These are phyloP conservation scores for Hyparrhenia diplandra DNA, from an alignment of 176 grass and related monocot species.

Conservation along the genomic window DNA sequence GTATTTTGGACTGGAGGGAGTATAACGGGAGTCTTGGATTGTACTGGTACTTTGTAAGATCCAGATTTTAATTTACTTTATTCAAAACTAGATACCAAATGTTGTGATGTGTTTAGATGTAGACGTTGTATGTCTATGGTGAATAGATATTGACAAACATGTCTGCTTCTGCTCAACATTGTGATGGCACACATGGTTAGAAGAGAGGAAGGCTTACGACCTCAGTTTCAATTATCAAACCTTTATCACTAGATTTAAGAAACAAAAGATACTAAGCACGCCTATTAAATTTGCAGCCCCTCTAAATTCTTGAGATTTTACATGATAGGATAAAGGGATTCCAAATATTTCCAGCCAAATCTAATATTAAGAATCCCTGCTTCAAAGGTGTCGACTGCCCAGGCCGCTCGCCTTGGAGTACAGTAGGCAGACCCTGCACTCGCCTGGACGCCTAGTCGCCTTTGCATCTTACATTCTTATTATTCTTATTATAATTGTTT, in stretches of 20 bases:
- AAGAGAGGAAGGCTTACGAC: not conserved
- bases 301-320: constrained; percentile 5
- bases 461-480: not conserved
- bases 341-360: constrained; percentile 1
- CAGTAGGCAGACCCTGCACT: not conserved
- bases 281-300: not conserved
- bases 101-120: too few relatives aligned
- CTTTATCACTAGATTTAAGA: not conserved
- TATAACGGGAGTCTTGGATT: not conserved
- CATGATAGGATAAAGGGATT: not conserved
- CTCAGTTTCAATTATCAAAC: constrained; percentile 6
- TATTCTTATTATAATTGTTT: not conserved
- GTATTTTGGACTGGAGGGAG: not conserved
- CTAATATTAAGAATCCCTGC: not conserved
- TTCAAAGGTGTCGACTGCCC: not conserved
- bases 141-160: not conserved
- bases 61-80: not conserved
- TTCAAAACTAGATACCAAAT: not conserved
- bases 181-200: not conserved
- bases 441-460: not conserved
- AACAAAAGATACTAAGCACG: not conserved
- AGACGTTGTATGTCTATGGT: too few relatives aligned
- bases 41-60: not conserved
- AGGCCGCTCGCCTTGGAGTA: not conserved
- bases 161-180: not conserved